Evolutionary conservation across 257 asterid genomes (phyloP).

Genomic region (Verbena officinalis): DNA sequence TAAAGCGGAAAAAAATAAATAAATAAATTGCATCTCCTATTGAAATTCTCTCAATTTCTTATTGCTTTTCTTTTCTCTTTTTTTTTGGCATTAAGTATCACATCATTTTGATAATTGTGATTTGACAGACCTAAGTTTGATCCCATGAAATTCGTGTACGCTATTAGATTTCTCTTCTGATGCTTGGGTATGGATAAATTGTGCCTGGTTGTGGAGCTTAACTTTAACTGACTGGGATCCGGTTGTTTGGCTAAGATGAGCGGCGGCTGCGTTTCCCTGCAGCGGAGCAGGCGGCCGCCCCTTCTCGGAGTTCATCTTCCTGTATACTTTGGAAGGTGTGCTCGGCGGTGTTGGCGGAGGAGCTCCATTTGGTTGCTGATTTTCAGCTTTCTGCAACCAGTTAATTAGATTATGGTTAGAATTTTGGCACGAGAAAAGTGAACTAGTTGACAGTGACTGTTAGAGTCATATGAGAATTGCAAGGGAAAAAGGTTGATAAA

Average conservation of each 20-base stretch:
- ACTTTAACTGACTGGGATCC: constrained; percentile 41
- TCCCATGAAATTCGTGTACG: constrained; percentile 27
- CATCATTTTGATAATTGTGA: constrained; percentile 20
- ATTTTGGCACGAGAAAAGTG: constrained; percentile 29
- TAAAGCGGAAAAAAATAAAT: background rate
- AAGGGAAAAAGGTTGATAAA: too few relatives aligned
- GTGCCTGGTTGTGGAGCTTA: constrained; percentile 43
- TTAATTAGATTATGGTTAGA: background rate
- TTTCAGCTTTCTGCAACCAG: constrained; percentile 29
- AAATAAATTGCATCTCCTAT: background rate
- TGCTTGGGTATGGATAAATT: too few relatives aligned
- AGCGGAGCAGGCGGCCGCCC: constrained; percentile 41
- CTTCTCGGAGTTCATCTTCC: constrained; percentile 36
- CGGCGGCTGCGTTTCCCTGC: constrained; percentile 29
- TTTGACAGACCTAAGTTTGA: constrained; percentile 39
- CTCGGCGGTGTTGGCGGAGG: constrained; percentile 40
- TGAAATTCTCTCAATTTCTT: background rate
- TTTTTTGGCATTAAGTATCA: background rate
- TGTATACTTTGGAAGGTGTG: constrained; percentile 38
- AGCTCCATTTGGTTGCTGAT: constrained; percentile 23
- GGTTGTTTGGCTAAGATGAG: constrained; percentile 30
- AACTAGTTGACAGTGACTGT: too few relatives aligned
- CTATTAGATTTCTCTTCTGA: constrained; percentile 33
- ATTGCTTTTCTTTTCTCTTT: background rate
- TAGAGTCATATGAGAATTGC: too few relatives aligned